Percentiles rank a stretch among this genome's conserved stretches.
Conservation (phyloP, 345 rosid species). For the Crucihimalaya himalaica region DNA sequence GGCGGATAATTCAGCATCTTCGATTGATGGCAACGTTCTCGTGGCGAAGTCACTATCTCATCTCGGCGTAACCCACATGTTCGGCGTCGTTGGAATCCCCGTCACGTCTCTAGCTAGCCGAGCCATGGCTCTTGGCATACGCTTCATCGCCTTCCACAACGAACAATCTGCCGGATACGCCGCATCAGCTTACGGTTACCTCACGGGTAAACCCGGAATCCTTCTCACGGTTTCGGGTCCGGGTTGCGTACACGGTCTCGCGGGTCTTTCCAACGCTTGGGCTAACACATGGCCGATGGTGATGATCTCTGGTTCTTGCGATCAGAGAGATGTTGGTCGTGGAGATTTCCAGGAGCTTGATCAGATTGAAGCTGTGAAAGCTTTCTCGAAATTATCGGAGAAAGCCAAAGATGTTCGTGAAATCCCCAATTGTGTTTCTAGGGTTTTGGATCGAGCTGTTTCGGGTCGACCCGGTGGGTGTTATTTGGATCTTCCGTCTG, state of each 20-base stretch:
- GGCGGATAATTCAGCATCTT: slow-evolving; percentile 34
- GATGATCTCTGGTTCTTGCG: slow-evolving; percentile 93
- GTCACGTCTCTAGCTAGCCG: slow-evolving; percentile 90
- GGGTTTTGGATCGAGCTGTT: slow-evolving; percentile 66
- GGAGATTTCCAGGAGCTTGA: slow-evolving; percentile 98
- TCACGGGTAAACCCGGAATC: slow-evolving; percentile 78
- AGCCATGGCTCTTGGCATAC: slow-evolving; percentile 74
- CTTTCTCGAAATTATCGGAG: slow-evolving; percentile 71
- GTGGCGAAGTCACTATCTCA: slow-evolving; percentile 66
- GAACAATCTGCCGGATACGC: slow-evolving; percentile 99
- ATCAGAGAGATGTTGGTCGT: slow-evolving; percentile 74
- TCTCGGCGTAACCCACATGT: slow-evolving; percentile 87
- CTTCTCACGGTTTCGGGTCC: slow-evolving; percentile 96
- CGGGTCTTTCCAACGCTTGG: slow-evolving; percentile 92
- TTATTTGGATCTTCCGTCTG: slow-evolving; percentile 85
- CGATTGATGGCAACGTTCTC: slow-evolving; percentile 69
- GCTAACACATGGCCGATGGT: slow-evolving; percentile 86
- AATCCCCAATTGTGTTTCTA: slow-evolving; percentile 71
- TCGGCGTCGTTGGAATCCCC: slow-evolving; percentile 97
- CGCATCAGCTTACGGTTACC: slow-evolving; percentile 94
- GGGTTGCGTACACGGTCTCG: slow-evolving; percentile 95
- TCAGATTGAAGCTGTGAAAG: slow-evolving; percentile 80
- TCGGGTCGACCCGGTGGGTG: slow-evolving; percentile 91
- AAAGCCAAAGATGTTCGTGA: slow-evolving; percentile 67
- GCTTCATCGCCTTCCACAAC: slow-evolving; percentile 95